Conservation (phyloP, 306 rosid genomes). For the Canavalia gladiata region DNA sequence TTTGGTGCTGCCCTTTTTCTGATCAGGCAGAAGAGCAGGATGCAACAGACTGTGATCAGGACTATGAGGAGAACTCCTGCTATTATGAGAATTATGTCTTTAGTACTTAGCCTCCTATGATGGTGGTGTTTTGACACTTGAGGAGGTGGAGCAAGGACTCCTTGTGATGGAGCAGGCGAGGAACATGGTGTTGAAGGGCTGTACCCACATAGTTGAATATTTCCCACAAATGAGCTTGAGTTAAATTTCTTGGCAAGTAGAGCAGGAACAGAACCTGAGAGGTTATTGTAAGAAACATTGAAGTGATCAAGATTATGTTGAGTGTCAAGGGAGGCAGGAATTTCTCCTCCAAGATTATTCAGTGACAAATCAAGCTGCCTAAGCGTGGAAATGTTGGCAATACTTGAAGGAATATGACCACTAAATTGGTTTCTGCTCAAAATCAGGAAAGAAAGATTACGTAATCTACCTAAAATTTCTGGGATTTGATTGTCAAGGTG, state of each 20-base stretch:
- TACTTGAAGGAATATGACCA: conserved; percentile 64
- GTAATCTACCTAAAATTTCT: conserved; percentile 54
- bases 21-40: conserved; percentile 66
- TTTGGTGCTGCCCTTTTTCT: conserved; percentile 59
- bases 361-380: conserved; percentile 70
- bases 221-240: conserved; percentile 76
- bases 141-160: conserved; percentile 51
- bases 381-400: conserved; percentile 69
- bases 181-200: conserved; percentile 63
- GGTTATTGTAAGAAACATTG: conserved; percentile 76
- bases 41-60: conserved; percentile 60
- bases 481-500: conserved; percentile 54
- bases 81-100: conserved; percentile 75
- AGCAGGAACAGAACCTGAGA: conserved; percentile 78
- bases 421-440: conserved; percentile 62
- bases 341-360: conserved; percentile 72
- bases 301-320: conserved; percentile 55
- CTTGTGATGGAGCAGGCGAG: conserved; percentile 61
- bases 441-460: conserved; percentile 66
- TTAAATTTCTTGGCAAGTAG: conserved; percentile 63
- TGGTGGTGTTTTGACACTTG: conserved; percentile 44
- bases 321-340: conserved; percentile 63
- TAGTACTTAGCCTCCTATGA: conserved; percentile 63
- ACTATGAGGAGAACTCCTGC: conserved; percentile 69
- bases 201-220: conserved; percentile 75